Evolutionary conservation across 371 early-diverging fungal species (phyloP).

Genomic region (Rhizomucor pusillus): DNA sequence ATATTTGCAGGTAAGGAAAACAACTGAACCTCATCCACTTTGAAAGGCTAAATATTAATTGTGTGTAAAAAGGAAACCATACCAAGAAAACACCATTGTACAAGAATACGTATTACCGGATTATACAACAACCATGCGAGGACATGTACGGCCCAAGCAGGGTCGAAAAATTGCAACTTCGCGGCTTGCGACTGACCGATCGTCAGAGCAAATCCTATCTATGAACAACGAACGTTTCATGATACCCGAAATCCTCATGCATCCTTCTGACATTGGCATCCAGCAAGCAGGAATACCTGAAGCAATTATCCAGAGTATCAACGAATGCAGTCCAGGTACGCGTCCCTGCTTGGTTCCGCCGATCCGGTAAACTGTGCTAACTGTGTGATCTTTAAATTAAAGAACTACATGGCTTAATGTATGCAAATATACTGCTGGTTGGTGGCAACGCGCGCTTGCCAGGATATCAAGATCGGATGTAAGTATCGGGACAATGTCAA

Average conservation of each 20-base stretch:
- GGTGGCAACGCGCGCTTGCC: conserved; percentile 75
- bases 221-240: conserved; percentile 87
- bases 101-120: conserved; percentile 85
- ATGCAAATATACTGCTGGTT: conserved; percentile 72
- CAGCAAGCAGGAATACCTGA: conserved; percentile 82
- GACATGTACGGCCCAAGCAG: conserved; percentile 48
- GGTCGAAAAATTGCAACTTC: conserved; percentile 14
- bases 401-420: conserved; percentile 67
- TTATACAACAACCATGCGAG: conserved; percentile 56
- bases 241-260: conserved; percentile 81
- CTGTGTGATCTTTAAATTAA: conserved; percentile 3
- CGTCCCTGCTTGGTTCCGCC: not conserved
- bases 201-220: conserved; percentile 60
- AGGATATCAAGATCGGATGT: conserved; percentile 72
- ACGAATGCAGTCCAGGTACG: conserved; percentile 52
- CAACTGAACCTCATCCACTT: not conserved
- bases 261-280: conserved; percentile 83
- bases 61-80: conserved; percentile 26
- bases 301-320: conserved; percentile 66
- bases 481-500: conserved; percentile 14
- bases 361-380: not conserved
- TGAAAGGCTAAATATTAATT: not conserved
- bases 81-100: conserved; percentile 46
- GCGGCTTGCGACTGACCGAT: not conserved
- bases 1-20: conserved; percentile 52